Evolutionary conservation across 495 filamentous ascomycete genomes (phyloP).

Genomic region (Pyrenopolyporus hunteri): DNA sequence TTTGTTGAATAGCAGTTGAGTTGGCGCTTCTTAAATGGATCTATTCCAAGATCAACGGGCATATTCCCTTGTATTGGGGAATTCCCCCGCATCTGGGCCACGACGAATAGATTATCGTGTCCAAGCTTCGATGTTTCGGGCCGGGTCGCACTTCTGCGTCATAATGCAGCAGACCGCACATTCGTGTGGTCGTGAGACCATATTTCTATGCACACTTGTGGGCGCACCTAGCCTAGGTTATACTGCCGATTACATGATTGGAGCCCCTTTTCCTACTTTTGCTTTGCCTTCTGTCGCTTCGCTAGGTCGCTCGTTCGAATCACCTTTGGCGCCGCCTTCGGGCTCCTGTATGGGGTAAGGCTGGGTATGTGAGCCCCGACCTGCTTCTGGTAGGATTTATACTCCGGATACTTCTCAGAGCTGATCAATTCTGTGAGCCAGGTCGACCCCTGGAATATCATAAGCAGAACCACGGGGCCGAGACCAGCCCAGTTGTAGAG

Average conservation of each 20-base stretch:
- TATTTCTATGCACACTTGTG: constrained; percentile 19
- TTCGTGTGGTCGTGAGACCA: constrained; percentile 4
- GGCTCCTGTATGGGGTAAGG: constrained; percentile 44
- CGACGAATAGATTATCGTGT: constrained; percentile 20
- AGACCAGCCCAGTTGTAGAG: constrained; percentile 78
- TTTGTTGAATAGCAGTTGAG: constrained; percentile 26
- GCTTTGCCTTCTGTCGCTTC: constrained; percentile 48
- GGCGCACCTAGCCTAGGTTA: constrained; percentile 12
- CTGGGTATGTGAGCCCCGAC: constrained; percentile 85
- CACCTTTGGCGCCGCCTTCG: constrained; percentile 43
- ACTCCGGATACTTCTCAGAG: constrained; percentile 84
- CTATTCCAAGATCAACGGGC: constrained; percentile 22
- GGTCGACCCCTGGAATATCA: constrained; percentile 88
- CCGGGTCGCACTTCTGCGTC: constrained; percentile 24
- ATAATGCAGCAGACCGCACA: constrained; percentile 27
- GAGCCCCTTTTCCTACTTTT: constrained; percentile 34
- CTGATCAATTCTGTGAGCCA: constrained; percentile 85
- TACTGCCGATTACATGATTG: constrained; percentile 8
- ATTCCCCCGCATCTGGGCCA: constrained; percentile 17
- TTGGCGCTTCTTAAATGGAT: neutral
- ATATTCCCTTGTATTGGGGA: constrained; percentile 13
- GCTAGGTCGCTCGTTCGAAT: constrained; percentile 56
- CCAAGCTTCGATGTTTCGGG: constrained; percentile 14
- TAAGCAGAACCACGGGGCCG: constrained; percentile 71
- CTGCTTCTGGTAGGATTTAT: constrained; percentile 78